Base-by-base conservation (phyloP, 805 yeast genomes). In the Kuraishia piskuri region DNA sequence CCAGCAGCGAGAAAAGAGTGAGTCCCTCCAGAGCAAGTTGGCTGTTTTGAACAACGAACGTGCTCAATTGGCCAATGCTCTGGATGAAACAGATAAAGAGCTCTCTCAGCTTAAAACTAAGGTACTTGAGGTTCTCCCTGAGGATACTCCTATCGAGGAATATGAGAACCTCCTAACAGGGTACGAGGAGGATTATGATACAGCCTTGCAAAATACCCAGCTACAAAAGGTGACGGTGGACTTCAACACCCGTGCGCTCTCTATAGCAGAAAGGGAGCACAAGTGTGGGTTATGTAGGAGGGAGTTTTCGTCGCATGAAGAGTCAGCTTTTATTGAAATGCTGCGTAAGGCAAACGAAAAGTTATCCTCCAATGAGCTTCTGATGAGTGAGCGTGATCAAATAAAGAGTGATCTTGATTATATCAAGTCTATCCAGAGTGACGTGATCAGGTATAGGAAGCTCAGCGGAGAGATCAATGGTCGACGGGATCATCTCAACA, bases 211-310 rank as follows among this genome's bases (percentile, higher is more conserved):
- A 57, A 83, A 86, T 53, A 63, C 80, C 31, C 88, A 88, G 62
- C 82, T 88, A 58, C 78, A 78, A 26, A 82, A 81, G 48, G 87
- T 90, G 2, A 84, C 91, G 0, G 71, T 80, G 23, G 80, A 80
- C 46, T 90, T 85, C 67, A 90, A 88, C 61, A 67, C 74, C 22
- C 80, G 79, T 48, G 97, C 97, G 0, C 67, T 87, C 10, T 77
- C 80, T 26, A 66, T 78, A 46, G 94, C 96, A 0, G 68, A 79
- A 24, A 61, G 64, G 3, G 74, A 77, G 8, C 75, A 82, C 10
- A 73, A 79, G 50, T 92, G 97, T 66, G 69, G 84, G 47, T 69
- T 91, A 48, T 92, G 98, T 66, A 78, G 79, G 20, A 74, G 96
- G 51, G 72, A 76, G 12, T 87, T 90, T 67, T 78, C 77, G 17